Evolutionary conservation across 257 asterid species (phyloP), one percentile per base, ranked within the genome.

Genomic region (Solanum pimpinellifolium): DNA sequence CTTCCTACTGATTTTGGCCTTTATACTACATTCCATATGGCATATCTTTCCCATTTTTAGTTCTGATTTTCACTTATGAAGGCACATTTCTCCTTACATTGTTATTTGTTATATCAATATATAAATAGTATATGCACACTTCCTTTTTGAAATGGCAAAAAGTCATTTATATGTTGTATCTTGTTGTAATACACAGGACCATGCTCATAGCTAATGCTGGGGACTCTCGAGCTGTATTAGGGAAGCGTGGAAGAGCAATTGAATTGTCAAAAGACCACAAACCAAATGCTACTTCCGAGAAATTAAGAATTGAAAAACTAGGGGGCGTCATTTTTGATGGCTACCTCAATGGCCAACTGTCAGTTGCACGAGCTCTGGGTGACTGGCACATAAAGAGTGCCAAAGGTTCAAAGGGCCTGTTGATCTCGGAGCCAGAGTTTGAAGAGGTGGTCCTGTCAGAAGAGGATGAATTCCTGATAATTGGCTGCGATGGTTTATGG

Each of bases 321-420:
- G 98, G 98, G 0, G 98, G 99, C 7, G 92, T 90, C 2, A 94
- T 96, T 81, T 96, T 93, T 25, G 99, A 96, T 11, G 98, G 99
- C 23, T 96, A 96, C 86, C 96, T 96, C 56, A 96, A 95, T 10
- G 99, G 99, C 31, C 99, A 96, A 62, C 94, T 95, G 49, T 95
- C 98, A 2, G 99, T 96, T 7, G 98, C 98, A 27, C 94, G 99
- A 2, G 98, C 98, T 7, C 93, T 95, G 2, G 98, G 98, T 2
- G 99, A 95, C 91, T 93, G 98, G 98, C 99, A 95, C 85, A 91
- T 96, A 94, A 96, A 96, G 91, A 98, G 99, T 33, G 87, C 94
- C 27, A 95, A 96, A 89, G 98, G 97, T 16, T 89, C 92, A 73
- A 93, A 87, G 41, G 86, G 88, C 85, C 95, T 98, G 9, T 87